Evolutionary conservation across 2,329 filamentous ascomycete species (phyloP), one percentile per base, ranked within the genome.

Genomic region (Parastagonospora avenae): DNA sequence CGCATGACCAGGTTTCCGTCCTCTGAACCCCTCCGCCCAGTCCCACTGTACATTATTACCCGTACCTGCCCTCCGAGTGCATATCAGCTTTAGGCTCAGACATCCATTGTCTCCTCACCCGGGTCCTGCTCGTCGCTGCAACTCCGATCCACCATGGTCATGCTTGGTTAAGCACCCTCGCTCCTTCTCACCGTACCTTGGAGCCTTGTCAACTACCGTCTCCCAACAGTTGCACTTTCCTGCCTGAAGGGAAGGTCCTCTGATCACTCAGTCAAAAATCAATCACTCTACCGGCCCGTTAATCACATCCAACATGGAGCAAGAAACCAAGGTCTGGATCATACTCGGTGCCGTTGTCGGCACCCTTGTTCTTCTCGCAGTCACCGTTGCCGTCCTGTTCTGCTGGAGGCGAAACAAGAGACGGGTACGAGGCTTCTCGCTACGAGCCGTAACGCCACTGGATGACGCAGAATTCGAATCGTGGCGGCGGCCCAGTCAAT

Each of bases 381-480:
- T 63, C 32, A 46, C 61, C 27, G 64, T 69, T 41, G 56, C 70
- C 14, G 44, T 64, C 24, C 63, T 73, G 36, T 71, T 68, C 39
- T 66, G 64, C 50, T 66, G 65, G 61, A 67, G 67, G 53, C 66
- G 72, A 32, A 67, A 64, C 27, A 66, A 68, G 59, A 70, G 59
- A 59, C 62, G 59, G 58, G 58, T 69, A 35, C 64, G 68, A 53
- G 63, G 67, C 19, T 74, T 75, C 57, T 67, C 70, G 12, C 55
- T 71, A 42, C 69, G 72, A 54, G 66, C 72, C 16, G 70, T 73
- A 29, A 75, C 72, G 32, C 72, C 72, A 45, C 55, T 75, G 38
- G 71, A 74, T 57, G 72, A 75, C 38, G 72, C 72, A 48, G 72
- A 73, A 56, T 74, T 75, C 45, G 72, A 75, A 59, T 74, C 72